Evolutionary conservation across 495 filamentous ascomycete species (phyloP), one percentile per base, ranked within the genome.

Genomic region (Penicillium herquei): DNA sequence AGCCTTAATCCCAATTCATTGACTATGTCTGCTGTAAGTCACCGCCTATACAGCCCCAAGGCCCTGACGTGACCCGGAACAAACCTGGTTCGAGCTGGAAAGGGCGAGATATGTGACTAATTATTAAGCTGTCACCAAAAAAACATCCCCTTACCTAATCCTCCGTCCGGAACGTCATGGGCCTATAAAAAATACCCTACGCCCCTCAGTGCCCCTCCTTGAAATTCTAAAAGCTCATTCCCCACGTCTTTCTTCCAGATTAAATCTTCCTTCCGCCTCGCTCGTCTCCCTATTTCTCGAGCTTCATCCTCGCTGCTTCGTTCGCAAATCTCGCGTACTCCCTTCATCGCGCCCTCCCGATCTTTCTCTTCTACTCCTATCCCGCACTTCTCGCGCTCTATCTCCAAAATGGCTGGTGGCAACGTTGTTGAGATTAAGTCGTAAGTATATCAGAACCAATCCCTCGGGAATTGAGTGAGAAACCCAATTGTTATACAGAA

Each of bases 331-430:
- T 31, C 50, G 50, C 63, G 61, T 14, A 44, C 46, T 57, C 52
- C 39, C 39, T 26, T 42, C 46, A 5, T 39, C 46, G 43, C 49
- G 33, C 53, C 37, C 47, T 37, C 56, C 56, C 65, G 70, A 31
- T 33, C 67, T 16, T 76, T 76, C 48, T 69, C 73, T 41, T 54
- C 56, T 3, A 69, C 73, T 42, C 66, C 70, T 16, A 49, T 69
- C 53, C 40, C 63, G 16, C 56, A 54, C 49, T 84, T 87, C 59
- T 66, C 72, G 26, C 65, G 65, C 33, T 81, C 83, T 46, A 66
- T 73, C 49, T 58, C 65, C 63, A 84, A 79, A 62, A 81, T 84
- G 76, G 81, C 70, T 66, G 81, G 58, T 46, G 56, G 59, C 57
- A 64, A 66, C 45, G 67, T 75, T 59, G 51, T 52, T 34, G 8